Evolutionary conservation across 345 rosid genomes (phyloP).

Genomic region (Heritiera fomes): DNA sequence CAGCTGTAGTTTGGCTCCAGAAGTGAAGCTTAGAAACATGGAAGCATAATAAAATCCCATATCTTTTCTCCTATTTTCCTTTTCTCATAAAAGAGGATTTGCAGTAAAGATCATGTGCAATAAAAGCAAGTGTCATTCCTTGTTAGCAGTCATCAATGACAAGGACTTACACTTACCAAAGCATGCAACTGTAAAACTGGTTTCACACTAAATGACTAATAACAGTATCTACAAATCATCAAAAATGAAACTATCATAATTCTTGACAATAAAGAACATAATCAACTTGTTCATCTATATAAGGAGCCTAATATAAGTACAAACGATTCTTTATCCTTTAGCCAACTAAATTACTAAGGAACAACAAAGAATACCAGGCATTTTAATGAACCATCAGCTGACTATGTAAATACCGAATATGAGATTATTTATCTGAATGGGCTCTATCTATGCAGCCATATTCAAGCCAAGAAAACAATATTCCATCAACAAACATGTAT

Average conservation of each 20-base stretch:
- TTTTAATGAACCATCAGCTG: background rate
- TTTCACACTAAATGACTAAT: background rate
- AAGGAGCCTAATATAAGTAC: background rate
- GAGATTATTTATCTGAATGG: background rate
- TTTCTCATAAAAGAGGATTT: background rate
- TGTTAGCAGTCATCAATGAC: background rate
- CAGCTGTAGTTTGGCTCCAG: background rate
- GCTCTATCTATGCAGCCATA: background rate
- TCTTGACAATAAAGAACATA: background rate
- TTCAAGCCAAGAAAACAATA: background rate
- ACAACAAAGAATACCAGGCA: background rate
- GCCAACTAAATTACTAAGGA: background rate
- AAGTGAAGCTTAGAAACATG: background rate
- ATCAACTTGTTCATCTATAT: background rate
- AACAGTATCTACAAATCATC: background rate
- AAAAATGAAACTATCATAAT: slow-evolving; percentile 1
- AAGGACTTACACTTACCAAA: background rate
- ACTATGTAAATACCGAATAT: background rate
- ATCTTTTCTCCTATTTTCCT: background rate
- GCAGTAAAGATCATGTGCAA: background rate
- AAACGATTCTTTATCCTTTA: background rate
- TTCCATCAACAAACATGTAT: background rate
- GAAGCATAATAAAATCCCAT: background rate
- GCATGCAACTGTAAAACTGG: background rate
- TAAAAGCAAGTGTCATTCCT: background rate